Conservation (phyloP, 768 basidiomycete species). For the Trametes sanguinea region DNA sequence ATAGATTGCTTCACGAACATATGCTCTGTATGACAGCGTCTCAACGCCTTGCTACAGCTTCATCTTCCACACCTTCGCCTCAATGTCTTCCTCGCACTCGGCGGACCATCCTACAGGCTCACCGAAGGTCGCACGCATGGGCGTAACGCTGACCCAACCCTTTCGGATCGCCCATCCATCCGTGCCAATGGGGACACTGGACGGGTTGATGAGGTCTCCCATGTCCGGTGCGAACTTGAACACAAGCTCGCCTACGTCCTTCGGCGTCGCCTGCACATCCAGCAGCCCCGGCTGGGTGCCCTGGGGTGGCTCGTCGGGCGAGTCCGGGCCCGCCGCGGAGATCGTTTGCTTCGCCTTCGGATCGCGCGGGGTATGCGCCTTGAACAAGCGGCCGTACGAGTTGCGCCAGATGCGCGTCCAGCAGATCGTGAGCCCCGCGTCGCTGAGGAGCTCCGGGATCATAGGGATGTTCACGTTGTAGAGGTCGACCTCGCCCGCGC, state of each 20-base stretch:
- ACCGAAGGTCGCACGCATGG: conserved; percentile 72
- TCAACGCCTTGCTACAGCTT: conserved; percentile 45
- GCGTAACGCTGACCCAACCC: conserved; percentile 76
- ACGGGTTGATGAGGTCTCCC: conserved; percentile 64
- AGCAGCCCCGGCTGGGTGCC: conserved; percentile 13
- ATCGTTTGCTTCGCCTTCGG: conserved; percentile 29
- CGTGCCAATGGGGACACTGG: conserved; percentile 69
- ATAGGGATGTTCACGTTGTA: conserved; percentile 90
- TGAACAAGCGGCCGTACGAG: conserved; percentile 81
- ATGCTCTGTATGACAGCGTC: no score
- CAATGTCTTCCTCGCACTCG: conserved; percentile 34
- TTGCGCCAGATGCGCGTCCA: conserved; percentile 90
- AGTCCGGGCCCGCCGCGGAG: conserved; percentile 48
- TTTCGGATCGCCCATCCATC: conserved; percentile 80
- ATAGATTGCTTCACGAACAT: background rate
- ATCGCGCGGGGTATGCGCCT: conserved; percentile 39
- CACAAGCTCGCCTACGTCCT: conserved; percentile 43
- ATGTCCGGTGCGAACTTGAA: conserved; percentile 83
- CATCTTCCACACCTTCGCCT: conserved; percentile 55
- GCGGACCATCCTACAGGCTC: conserved; percentile 46
- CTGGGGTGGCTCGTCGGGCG: conserved; percentile 31
- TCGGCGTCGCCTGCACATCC: conserved; percentile 16
- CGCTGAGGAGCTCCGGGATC: conserved; percentile 60
- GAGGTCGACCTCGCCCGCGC: conserved; percentile 70
- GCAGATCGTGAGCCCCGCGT: conserved; percentile 62